These are phyloP conservation scores for Calonectria fujianensis DNA, from an alignment of 2,329 filamentous ascomycete species.

Conservation along the genomic window DNA sequence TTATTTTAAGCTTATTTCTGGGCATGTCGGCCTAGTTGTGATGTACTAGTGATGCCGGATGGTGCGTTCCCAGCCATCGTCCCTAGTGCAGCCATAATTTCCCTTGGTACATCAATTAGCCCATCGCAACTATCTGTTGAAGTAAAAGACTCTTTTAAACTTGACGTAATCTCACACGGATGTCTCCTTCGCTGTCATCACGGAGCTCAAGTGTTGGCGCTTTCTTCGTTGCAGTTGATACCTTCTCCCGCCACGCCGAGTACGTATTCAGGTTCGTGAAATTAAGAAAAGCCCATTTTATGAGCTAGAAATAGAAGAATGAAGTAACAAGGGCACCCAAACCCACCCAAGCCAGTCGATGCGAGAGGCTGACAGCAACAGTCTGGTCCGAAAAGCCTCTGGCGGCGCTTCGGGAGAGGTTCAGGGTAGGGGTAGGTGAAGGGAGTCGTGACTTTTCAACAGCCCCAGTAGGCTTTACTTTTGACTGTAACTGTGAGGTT, in stretches of 20 bases:
- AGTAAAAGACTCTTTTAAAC: background rate
- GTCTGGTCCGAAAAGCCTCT: no score
- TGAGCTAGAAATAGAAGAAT: no score
- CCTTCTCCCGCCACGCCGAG: background rate
- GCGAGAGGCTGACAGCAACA: no score
- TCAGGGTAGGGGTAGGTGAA: no score
- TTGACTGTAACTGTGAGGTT: no score
- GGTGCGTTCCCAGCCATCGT: background rate
- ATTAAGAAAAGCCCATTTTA: background rate
- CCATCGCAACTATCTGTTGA: background rate
- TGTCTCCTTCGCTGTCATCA: background rate
- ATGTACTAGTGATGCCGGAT: background rate
- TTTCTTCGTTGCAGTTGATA: background rate
- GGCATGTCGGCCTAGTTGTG: background rate
- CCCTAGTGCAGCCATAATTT: background rate
- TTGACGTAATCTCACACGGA: background rate
- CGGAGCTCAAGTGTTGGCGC: background rate
- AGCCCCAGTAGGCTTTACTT: no score
- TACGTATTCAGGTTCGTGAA: background rate
- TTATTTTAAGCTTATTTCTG: conserved; percentile 19
- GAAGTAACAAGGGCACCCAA: no score
- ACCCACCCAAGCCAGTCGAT: no score
- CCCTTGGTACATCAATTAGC: background rate
- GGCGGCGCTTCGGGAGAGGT: no score
- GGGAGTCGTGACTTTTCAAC: no score